These are phyloP conservation scores for Phytophthora megakarya DNA, from an alignment of 352 stramenopile species.

Conservation along the genomic window DNA sequence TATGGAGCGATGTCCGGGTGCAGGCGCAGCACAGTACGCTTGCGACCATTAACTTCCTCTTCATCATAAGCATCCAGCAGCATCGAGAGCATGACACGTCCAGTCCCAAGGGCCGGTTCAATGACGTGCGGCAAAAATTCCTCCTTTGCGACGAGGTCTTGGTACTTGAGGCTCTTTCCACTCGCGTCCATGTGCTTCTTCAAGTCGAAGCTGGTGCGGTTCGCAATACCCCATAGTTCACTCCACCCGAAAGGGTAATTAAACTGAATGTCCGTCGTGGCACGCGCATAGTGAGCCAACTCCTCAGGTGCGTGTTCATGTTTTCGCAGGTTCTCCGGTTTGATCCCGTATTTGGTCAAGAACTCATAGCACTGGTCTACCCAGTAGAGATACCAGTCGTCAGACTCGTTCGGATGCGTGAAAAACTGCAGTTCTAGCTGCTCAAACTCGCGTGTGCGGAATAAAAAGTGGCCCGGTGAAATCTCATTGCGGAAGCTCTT, in stretches of 20 bases:
- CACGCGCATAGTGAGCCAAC: constrained; percentile 96
- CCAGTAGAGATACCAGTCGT: constrained; percentile 90
- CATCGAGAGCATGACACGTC: constrained; percentile 93
- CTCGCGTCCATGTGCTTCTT: constrained; percentile 94
- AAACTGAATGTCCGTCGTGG: constrained; percentile 98
- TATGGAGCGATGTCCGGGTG: constrained; percentile 95
- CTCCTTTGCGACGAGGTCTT: constrained; percentile 63
- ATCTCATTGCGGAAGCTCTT: constrained; percentile 99
- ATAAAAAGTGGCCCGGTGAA: constrained; percentile 97
- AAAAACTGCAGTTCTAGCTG: constrained; percentile 95
- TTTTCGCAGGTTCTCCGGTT: constrained; percentile 89
- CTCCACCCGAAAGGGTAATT: constrained; percentile 97
- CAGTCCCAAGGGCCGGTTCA: constrained; percentile 90
- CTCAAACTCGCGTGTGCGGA: constrained; percentile 97
- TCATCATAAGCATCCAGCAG: constrained; percentile 95
- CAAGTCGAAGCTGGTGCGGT: constrained; percentile 96
- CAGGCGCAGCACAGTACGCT: constrained; percentile 91
- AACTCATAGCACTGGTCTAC: constrained; percentile 92
- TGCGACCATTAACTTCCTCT: constrained; percentile 89
- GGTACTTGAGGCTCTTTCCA: constrained; percentile 88
- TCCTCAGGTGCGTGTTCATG: constrained; percentile 93
- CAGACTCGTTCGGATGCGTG: constrained; percentile 73
- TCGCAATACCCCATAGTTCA: constrained; percentile 97
- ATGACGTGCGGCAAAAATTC: constrained; percentile 97
- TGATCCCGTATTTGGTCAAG: constrained; percentile 89